Percentiles rank a stretch among this genome's conserved stretches.
phyloP scores from a whole-genome alignment of 305 asterid genomes.

The Fraxinus angustifolia region DNA sequence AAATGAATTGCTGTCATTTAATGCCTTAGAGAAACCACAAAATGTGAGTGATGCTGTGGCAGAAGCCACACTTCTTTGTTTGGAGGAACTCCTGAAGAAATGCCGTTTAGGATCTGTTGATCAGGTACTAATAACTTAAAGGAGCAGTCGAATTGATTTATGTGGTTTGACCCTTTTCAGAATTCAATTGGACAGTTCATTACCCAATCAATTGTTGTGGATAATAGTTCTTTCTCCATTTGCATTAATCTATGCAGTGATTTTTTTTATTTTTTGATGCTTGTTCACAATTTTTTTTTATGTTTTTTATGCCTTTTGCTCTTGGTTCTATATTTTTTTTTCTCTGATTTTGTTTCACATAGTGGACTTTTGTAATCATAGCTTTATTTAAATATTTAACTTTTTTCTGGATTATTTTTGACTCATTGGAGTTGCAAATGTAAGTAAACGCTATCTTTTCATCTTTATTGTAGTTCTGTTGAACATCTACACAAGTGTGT shows the following conservation, averaged over 20 bases:
- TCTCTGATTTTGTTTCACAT: not conserved
- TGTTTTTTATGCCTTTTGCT: not conserved
- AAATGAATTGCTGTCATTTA: constrained; percentile 29
- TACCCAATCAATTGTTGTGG: not conserved
- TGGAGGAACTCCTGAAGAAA: constrained; percentile 79
- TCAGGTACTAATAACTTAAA: constrained; percentile 55
- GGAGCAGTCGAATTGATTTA: not conserved
- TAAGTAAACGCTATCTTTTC: not conserved
- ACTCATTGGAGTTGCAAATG: not conserved
- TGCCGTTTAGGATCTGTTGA: constrained; percentile 67
- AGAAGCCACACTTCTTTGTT: constrained; percentile 64
- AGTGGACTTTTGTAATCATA: not conserved
- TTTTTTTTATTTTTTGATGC: not conserved
- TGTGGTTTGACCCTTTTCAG: constrained; percentile 3
- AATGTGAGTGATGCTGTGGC: constrained; percentile 72
- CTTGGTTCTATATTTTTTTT: not conserved
- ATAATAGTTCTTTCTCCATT: not conserved
- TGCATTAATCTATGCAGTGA: not conserved
- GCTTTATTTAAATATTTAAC: not conserved
- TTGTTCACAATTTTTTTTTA: not conserved
- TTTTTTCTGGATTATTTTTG: not conserved
- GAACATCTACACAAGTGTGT: not conserved
- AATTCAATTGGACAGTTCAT: constrained; percentile 5
- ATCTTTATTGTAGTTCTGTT: not conserved
- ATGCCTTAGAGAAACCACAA: constrained; percentile 27